Evolutionary conservation across 192 early-diverging fungal species (phyloP), one percentile per base, ranked within the genome.

Genomic region (Podila horticola): DNA sequence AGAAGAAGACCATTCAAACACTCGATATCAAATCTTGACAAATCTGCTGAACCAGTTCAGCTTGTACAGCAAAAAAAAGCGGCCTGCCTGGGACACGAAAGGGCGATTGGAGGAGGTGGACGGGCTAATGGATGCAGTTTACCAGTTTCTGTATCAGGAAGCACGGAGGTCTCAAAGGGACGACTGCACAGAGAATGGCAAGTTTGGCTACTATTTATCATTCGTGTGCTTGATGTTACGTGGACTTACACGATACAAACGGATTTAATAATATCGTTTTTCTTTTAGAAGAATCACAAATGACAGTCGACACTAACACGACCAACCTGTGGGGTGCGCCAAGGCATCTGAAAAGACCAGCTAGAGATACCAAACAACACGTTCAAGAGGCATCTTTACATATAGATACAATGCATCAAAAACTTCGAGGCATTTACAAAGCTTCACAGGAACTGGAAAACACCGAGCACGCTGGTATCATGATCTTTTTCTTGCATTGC

Each of bases 71-170:
- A 55, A 55, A n/a, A 55, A 55, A 26, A 55, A 55, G 52, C 52
- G 52, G 24, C 52, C 52, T 55, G 52, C 52, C n/a, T 55, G 52
- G 52, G 52, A 55, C 52, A 55, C 52, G 4, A 55, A 26, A 55
- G 52, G 52, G 11, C 52, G 52, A 55, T 17, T 55, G n/a, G 52
- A 55, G 52, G 52, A 55, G 4, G 24, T 55, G 52, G 52, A 55
- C n/a, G 3, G 24, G 24, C 22, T 55, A n/a, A 55, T 55, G 52
- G 20, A 12, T 55, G n/a, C 52, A 2, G n/a, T 55, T 22, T 55
- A 55, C 22, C 52, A 55, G 24, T 55, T 24, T 22, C 24, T 26
- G 11, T 55, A 26, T 26, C 52, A 55, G 24, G 52, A 55, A 55
- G 20, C 52, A n/a, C 24, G 24, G 24, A 55, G 52, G 20, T n/a